Evolutionary conservation across 2,329 filamentous ascomycete species (phyloP).

Genomic region (Metarhizium robertsii): DNA sequence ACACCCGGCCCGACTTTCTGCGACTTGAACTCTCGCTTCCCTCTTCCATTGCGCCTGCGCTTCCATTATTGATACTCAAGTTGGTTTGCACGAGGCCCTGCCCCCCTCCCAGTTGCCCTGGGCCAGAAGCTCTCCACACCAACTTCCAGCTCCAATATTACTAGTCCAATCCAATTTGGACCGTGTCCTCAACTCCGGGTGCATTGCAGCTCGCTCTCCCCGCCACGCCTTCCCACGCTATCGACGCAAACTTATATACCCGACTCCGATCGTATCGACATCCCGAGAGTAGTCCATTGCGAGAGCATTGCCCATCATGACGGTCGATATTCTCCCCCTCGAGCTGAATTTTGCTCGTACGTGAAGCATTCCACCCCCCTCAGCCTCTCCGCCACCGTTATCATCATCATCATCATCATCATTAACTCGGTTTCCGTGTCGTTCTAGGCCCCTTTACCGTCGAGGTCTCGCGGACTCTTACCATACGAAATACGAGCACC

Average conservation of each 20-base stretch:
- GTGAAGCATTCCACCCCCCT: slow-evolving; percentile 24
- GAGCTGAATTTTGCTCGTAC: slow-evolving; percentile 92
- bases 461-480: slow-evolving; percentile 56
- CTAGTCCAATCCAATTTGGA: neutral
- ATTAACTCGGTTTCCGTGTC: slow-evolving; percentile 6
- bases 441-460: slow-evolving; percentile 53
- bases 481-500: slow-evolving; percentile 54
- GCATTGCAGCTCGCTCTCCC: neutral
- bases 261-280: neutral
- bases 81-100: neutral
- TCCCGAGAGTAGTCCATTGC: neutral
- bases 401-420: neutral
- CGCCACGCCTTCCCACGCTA: neutral
- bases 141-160: neutral
- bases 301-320: slow-evolving; percentile 52
- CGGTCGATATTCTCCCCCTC: slow-evolving; percentile 82
- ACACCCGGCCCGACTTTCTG: neutral
- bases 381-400: neutral
- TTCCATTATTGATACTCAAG: neutral
- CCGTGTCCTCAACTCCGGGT: slow-evolving; percentile 3
- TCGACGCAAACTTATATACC: neutral
- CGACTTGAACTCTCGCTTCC: neutral
- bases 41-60: neutral
- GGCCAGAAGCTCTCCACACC: neutral
- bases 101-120: neutral